A percentile compares a stretch with the other conserved stretches of the same genome.
Conservation (phyloP, 495 filamentous ascomycete genomes). For the Talaromyces borbonicus region DNA sequence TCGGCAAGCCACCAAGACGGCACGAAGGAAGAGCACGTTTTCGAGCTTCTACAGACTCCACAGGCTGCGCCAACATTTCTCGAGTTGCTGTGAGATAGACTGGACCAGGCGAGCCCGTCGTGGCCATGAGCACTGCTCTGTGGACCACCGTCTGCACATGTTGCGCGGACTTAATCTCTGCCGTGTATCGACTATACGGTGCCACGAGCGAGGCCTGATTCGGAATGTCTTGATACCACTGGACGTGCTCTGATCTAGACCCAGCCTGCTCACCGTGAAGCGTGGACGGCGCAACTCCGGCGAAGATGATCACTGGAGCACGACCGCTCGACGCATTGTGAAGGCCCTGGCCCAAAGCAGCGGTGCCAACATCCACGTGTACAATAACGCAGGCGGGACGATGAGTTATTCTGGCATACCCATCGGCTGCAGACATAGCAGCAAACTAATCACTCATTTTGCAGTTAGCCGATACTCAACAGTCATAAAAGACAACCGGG, state of each 20-base stretch:
- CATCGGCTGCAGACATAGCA: constrained; percentile 21
- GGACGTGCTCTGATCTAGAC: constrained; percentile 18
- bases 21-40: constrained; percentile 10
- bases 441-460: constrained; percentile 12
- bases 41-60: constrained; percentile 8
- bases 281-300: constrained; percentile 16
- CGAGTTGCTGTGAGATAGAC: constrained; percentile 22
- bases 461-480: no score
- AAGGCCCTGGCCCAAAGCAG: constrained; percentile 17
- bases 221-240: constrained; percentile 21
- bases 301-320: constrained; percentile 20
- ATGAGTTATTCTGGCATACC: constrained; percentile 17
- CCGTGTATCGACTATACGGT: constrained; percentile 17
- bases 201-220: constrained; percentile 17
- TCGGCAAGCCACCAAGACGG: constrained; percentile 10
- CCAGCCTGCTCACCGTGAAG: constrained; percentile 16
- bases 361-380: constrained; percentile 22
- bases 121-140: constrained; percentile 20
- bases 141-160: constrained; percentile 17
- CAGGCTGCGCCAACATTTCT: constrained; percentile 18
- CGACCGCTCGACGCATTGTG: constrained; percentile 21
- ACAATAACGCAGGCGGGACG: constrained; percentile 16
- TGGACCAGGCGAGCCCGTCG: constrained; percentile 18
- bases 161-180: constrained; percentile 17
- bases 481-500: no score